phyloP scores from a whole-genome alignment of 805 yeast genomes.

The Lipomyces chichibuensis region DNA sequence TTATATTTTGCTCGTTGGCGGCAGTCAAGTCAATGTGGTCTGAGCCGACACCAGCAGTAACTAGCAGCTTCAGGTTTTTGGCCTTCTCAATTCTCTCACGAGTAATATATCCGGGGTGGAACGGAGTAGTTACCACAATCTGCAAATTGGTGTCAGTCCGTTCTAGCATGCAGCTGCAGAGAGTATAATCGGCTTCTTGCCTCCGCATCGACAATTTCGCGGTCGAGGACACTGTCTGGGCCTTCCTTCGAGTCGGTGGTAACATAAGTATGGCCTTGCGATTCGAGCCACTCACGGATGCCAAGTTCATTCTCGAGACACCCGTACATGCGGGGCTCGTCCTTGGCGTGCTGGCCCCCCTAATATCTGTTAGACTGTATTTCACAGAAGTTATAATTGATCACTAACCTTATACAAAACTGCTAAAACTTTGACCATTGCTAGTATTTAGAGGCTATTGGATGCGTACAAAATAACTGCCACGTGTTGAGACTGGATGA shows the following conservation, averaged over 20 bases:
- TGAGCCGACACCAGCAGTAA: slow-evolving; percentile 86
- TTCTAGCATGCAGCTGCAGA: too few relatives aligned
- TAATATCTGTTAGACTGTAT: not conserved
- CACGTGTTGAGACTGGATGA: not conserved
- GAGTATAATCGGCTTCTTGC: slow-evolving; percentile 25
- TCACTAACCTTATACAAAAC: slow-evolving; percentile 41
- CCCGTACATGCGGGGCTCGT: slow-evolving; percentile 66
- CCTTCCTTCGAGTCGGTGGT: slow-evolving; percentile 74
- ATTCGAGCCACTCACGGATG: slow-evolving; percentile 62
- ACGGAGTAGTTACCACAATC: slow-evolving; percentile 76
- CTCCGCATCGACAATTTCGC: slow-evolving; percentile 70
- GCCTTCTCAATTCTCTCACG: slow-evolving; percentile 69
- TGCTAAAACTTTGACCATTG: slow-evolving; percentile 41
- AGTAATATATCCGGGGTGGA: slow-evolving; percentile 78
- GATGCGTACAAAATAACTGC: not conserved
- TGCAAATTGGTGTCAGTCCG: not conserved
- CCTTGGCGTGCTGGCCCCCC: slow-evolving; percentile 53
- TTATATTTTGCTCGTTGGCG: slow-evolving; percentile 62
- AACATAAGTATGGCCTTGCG: slow-evolving; percentile 66
- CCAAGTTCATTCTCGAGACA: slow-evolving; percentile 78
- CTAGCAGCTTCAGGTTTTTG: slow-evolving; percentile 66
- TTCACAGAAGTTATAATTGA: not conserved
- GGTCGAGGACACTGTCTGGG: slow-evolving; percentile 59
- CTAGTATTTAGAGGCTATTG: not conserved
- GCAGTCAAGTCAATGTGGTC: slow-evolving; percentile 77